Conservation (phyloP, 352 stramenopile species). For the Globisporangium megalacanthum region DNA sequence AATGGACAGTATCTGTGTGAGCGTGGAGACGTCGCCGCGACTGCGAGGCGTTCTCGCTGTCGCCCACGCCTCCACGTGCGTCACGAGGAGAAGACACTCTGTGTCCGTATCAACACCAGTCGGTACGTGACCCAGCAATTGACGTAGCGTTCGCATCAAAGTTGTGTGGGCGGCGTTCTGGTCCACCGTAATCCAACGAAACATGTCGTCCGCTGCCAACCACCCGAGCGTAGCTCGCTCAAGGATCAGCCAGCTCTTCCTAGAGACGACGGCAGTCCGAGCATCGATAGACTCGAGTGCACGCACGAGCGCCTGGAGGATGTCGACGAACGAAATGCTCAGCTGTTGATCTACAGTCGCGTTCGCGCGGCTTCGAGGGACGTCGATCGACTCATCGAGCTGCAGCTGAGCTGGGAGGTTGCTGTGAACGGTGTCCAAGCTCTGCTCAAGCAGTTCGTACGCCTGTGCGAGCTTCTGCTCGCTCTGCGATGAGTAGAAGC, state of each 20-base stretch:
- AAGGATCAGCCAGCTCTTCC: conserved; percentile 31
- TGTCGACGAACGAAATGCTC: conserved; percentile 36
- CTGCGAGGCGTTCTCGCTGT: background rate
- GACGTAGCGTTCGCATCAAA: conserved; percentile 25
- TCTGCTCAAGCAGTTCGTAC: conserved; percentile 17
- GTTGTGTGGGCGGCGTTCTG: conserved; percentile 26
- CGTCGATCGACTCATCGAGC: background rate
- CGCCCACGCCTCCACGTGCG: conserved; percentile 2
- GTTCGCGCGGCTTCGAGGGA: background rate
- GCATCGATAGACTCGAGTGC: background rate
- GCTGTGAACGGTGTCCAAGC: conserved; percentile 14
- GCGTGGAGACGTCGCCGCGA: background rate
- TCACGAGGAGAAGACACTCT: conserved; percentile 2
- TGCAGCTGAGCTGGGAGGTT: conserved; percentile 17
- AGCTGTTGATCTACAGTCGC: conserved; percentile 41
- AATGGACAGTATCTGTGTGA: background rate
- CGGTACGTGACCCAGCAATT: conserved; percentile 19
- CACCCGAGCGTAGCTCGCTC: conserved; percentile 34
- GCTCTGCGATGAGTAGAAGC: background rate
- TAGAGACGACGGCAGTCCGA: background rate
- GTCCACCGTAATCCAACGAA: conserved; percentile 61
- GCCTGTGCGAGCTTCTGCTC: background rate
- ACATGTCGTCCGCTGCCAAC: conserved; percentile 58
- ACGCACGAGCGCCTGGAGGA: conserved; percentile 29
- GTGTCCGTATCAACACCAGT: background rate